Evolutionary conservation across 208 protist genomes (phyloP), one percentile per base, ranked within the genome.

Genomic region (Crithidia brevicula): DNA sequence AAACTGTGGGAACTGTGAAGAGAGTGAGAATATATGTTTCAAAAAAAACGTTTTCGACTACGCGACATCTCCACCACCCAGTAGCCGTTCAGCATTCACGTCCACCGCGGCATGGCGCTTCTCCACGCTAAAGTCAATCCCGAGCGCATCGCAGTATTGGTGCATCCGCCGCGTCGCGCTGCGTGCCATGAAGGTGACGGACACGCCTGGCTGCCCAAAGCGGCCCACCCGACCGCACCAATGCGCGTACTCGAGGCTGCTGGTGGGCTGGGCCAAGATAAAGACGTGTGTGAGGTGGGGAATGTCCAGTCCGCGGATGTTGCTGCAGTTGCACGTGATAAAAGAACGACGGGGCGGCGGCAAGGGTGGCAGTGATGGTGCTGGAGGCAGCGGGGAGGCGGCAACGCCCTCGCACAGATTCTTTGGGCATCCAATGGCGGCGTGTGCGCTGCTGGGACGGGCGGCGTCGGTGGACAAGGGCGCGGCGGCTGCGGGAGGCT

Each of bases 221-320:
- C 91, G 84, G 23, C 91, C 91, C 2, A 96, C 91, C 11, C 91
- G 88, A 3, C 91, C 91, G 38, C 85, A 91, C 86, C 88, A 96
- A 61, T 96, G 91, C 38, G 83, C 85, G 65, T 92, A 94, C 74
- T 96, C 91, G 45, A 86, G 53, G 20, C 79, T 74, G 16, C 67
- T 88, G 18, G 73, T 43, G 0, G 91, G 86, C 16, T 67, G 66
- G 11, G 85, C 82, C 7, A 94, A 66, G 33, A 94, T 87, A 47
- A 93, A 56, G 5, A 94, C 89, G 74, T 94, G 86, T 15, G 88
- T 92, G 27, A 96, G 79, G 10, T 74, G 66, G 2, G 65, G 65
- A 22, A 96, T 57, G 67, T 96, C 86, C 30, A 96, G 57, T 11
- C 91, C 91, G 18, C 88, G 88, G 25, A 96, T 83, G 50, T 57